phyloP scores from a whole-genome alignment of 2,329 filamentous ascomycete species.

The Leptographium radiaticola region DNA sequence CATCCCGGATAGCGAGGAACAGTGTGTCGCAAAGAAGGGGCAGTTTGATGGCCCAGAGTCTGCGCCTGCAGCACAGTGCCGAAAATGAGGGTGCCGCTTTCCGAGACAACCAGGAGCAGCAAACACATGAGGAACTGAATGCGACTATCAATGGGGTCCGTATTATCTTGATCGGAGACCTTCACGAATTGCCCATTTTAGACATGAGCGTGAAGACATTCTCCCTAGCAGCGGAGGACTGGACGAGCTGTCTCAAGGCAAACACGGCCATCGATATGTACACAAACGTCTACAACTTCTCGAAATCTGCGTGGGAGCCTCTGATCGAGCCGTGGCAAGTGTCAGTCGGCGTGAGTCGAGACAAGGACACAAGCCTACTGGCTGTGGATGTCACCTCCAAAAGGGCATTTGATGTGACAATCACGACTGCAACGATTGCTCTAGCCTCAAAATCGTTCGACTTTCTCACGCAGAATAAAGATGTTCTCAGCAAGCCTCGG shows the following conservation, averaged over 20 bases:
- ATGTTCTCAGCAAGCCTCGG: slow-evolving; percentile 85
- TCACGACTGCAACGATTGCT: slow-evolving; percentile 89
- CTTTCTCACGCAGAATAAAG: slow-evolving; percentile 77
- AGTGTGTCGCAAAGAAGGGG: background rate
- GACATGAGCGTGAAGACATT: slow-evolving; percentile 92
- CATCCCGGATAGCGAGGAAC: background rate
- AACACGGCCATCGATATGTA: slow-evolving; percentile 89
- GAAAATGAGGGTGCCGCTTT: background rate
- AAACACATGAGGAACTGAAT: slow-evolving; percentile 61
- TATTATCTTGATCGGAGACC: slow-evolving; percentile 85
- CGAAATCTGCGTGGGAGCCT: slow-evolving; percentile 96
- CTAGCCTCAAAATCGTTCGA: slow-evolving; percentile 85
- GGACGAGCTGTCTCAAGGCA: slow-evolving; percentile 76
- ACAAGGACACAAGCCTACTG: slow-evolving; percentile 60
- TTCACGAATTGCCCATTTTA: slow-evolving; percentile 88
- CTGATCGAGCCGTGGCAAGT: slow-evolving; percentile 92
- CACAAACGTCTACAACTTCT: slow-evolving; percentile 96
- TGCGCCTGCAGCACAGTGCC: background rate
- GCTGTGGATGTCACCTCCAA: slow-evolving; percentile 79
- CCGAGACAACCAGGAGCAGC: slow-evolving; percentile 17
- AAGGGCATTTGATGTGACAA: slow-evolving; percentile 79
- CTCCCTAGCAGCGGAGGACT: slow-evolving; percentile 72
- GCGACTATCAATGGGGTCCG: slow-evolving; percentile 78
- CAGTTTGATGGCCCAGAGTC: background rate
- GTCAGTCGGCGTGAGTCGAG: slow-evolving; percentile 76